Evolutionary conservation across 2,329 filamentous ascomycete species (phyloP).

Genomic region (Amauroascus verrucosus): DNA sequence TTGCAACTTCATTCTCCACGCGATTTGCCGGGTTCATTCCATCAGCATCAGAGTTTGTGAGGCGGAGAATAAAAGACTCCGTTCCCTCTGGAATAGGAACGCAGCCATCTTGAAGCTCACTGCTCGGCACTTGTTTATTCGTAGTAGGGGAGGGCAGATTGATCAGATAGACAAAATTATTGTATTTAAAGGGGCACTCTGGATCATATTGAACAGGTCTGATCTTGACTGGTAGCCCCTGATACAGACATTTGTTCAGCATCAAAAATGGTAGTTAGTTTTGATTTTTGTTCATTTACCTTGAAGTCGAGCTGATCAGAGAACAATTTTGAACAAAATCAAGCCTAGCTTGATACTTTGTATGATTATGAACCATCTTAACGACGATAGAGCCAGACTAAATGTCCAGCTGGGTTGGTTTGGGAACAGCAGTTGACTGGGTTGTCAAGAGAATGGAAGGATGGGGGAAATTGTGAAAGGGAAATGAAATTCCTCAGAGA

Average conservation of each 20-base stretch:
- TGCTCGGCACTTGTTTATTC: not conserved
- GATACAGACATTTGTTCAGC: not conserved
- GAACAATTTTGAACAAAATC: not conserved
- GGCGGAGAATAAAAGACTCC: conserved; percentile 26
- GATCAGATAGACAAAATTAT: conserved; percentile 30
- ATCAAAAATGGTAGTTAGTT: not conserved
- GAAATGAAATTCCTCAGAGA: too few species aligned
- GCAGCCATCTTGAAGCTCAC: conserved; percentile 19
- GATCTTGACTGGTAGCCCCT: not conserved
- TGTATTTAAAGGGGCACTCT: conserved; percentile 27
- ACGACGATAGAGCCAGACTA: not conserved
- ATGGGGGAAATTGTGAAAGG: too few species aligned
- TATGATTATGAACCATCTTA: not conserved
- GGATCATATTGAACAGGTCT: conserved; percentile 25
- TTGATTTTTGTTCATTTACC: not conserved
- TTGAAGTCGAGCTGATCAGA: not conserved
- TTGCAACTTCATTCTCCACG: conserved; percentile 29
- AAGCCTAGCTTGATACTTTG: not conserved
- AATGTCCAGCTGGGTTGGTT: too few species aligned
- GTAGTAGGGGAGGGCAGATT: conserved; percentile 15
- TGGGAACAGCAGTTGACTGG: too few species aligned
- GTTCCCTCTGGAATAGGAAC: conserved; percentile 21
- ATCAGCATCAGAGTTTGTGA: conserved; percentile 26
- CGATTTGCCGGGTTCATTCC: conserved; percentile 23
- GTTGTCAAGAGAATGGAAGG: too few species aligned